Evolutionary conservation across 2,329 filamentous ascomycete genomes (phyloP).

Genomic region (Magnaporthiopsis incrustans): DNA sequence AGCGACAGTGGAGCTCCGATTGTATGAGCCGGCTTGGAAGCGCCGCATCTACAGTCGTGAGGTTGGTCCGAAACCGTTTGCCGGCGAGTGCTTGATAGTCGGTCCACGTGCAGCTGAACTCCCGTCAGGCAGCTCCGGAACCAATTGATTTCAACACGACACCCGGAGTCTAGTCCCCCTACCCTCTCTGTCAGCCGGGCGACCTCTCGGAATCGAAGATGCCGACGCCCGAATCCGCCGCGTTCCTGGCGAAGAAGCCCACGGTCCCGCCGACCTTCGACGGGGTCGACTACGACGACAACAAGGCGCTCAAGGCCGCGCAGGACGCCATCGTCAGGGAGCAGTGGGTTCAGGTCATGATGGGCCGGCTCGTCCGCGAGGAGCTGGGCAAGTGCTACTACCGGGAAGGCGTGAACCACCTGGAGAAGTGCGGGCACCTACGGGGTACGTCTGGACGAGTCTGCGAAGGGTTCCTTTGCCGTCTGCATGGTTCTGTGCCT

Average conservation of each 20-base stretch:
- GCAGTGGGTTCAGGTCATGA: constrained; percentile 87
- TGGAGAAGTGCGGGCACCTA: constrained; percentile 77
- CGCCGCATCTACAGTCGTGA: background rate
- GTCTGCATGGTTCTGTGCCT: background rate
- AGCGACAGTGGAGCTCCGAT: background rate
- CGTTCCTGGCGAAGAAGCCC: constrained; percentile 79
- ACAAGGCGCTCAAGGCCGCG: constrained; percentile 69
- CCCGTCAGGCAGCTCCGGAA: background rate
- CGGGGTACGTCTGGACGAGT: constrained; percentile 54
- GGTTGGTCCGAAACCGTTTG: background rate
- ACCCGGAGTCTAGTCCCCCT: background rate
- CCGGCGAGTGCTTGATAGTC: background rate
- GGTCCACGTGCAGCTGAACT: background rate
- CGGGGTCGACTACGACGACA: constrained; percentile 81
- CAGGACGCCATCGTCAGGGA: constrained; percentile 77
- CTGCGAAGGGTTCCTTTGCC: background rate
- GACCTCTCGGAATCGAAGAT: constrained; percentile 34
- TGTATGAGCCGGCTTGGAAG: background rate
- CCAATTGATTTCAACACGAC: background rate
- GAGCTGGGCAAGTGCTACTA: constrained; percentile 83
- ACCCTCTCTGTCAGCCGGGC: background rate
- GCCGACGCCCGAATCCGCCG: constrained; percentile 75
- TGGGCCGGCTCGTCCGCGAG: constrained; percentile 73
- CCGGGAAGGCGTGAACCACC: constrained; percentile 75
- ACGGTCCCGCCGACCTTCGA: constrained; percentile 76